Evolutionary conservation across 148 eudicot species (phyloP), one percentile per base, ranked within the genome.

Genomic region (Fagopyrum esculentum): DNA sequence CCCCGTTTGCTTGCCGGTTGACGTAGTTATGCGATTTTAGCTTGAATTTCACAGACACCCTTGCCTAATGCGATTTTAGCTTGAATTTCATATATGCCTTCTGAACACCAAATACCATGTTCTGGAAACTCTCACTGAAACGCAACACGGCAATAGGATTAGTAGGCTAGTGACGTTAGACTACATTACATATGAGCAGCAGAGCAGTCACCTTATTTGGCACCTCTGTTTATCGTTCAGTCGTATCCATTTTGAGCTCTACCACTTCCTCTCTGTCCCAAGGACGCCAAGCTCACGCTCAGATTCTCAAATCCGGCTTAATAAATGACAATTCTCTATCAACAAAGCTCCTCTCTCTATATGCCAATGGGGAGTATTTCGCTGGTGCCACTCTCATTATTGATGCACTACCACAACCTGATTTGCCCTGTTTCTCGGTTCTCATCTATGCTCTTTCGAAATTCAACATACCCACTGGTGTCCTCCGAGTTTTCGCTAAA

Each of bases 391-490:
- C 77, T 3, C 78, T 73, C 48, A 56, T 93, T 73, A 85, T 90
- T 49, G 80, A 74, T 54, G 78, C 85, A 1, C 7, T 84, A 10
- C 82, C 82, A 0, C 48, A 73, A 64, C 91, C 89, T 68, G 86
- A 75, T 73, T 74, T 85, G 16, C 77, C 80, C 59, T 80, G 77
- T 22, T 89, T 82, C 84, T 83, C 90, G 0, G 74, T 89, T 17
- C 77, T 89, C 59, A 89, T 91, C 19, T 83, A 84, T 47, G 86
- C 94, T 0, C 82, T 73, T 16, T 87, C 98, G 13, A 91, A 84
- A 55, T 77, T 22, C 61, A 78, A 74, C 47, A 79, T 76, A 61
- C 88, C 76, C 73, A 3, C 6, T 13, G 49, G 69, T 49, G 85
- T 84, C 9, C 77, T 93, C 12, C 47, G 44, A 52, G 74, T 88